phyloP scores from a whole-genome alignment of 2,329 filamentous ascomycete genomes.

The Pyricularia pennisetigena region DNA sequence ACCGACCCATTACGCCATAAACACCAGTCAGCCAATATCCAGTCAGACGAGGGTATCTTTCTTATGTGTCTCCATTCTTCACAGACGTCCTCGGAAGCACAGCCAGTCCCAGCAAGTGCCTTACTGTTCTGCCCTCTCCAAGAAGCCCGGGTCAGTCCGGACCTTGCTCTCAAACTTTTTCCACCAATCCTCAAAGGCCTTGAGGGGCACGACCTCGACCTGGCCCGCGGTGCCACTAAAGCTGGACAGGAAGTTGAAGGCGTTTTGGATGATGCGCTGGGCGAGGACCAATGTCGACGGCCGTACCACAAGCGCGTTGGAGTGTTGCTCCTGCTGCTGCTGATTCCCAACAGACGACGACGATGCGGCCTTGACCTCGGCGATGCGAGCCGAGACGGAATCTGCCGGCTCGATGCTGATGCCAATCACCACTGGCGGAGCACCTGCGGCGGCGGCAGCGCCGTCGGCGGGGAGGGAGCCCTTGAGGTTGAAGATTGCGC shows the following conservation, averaged over 20 bases:
- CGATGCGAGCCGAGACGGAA: conserved; percentile 61
- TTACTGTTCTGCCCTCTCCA: conserved; percentile 49
- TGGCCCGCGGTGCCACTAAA: conserved; percentile 57
- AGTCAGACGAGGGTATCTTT: background rate
- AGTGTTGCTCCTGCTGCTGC: conserved; percentile 24
- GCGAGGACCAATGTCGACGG: conserved; percentile 64
- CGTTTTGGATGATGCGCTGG: conserved; percentile 90
- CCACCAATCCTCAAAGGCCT: conserved; percentile 97
- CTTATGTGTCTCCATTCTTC: background rate
- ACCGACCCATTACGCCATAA: background rate
- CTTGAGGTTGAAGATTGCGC: conserved; percentile 76
- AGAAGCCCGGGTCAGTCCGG: conserved; percentile 75
- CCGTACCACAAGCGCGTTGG: background rate
- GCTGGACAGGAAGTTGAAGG: conserved; percentile 90
- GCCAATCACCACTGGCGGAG: conserved; percentile 60
- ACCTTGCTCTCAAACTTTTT: conserved; percentile 85
- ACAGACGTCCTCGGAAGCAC: background rate
- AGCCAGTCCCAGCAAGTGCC: background rate
- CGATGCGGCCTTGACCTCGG: conserved; percentile 38
- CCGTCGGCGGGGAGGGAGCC: conserved; percentile 12
- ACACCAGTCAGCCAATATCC: background rate
- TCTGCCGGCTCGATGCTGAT: conserved; percentile 71
- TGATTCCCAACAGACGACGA: conserved; percentile 18
- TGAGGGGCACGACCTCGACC: conserved; percentile 83
- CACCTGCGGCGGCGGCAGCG: conserved; percentile 13